These are phyloP conservation scores for Aleurites moluccanus DNA, from an alignment of 441 rosid species.

Conservation along the genomic window DNA sequence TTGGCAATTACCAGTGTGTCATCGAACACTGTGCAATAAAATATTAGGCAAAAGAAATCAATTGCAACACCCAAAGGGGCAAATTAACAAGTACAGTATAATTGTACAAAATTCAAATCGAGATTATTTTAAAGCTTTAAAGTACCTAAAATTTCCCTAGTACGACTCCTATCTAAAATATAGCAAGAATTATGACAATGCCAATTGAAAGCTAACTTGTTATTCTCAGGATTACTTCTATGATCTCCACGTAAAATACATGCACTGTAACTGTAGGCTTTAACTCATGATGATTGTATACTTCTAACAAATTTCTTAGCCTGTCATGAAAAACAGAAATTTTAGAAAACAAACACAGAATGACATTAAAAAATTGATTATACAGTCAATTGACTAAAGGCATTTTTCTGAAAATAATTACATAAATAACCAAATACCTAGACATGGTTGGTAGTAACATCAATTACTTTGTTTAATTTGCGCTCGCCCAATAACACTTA, in stretches of 20 bases:
- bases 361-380: neutral
- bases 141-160: slow-evolving; percentile 23
- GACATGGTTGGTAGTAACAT: neutral
- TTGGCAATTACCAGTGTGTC: too few relatives aligned
- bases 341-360: neutral
- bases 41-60: neutral
- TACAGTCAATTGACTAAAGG: neutral
- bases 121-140: slow-evolving; percentile 20
- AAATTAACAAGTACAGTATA: neutral
- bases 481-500: too few relatives aligned
- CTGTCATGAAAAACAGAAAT: slow-evolving; percentile 39
- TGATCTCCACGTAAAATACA: slow-evolving; percentile 18
- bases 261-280: slow-evolving; percentile 7
- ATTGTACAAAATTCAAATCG: neutral
- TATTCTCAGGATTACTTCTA: slow-evolving; percentile 22
- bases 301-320: slow-evolving; percentile 73
- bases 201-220: slow-evolving; percentile 18
- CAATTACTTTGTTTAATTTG: neutral
- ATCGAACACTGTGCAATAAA: too few relatives aligned
- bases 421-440: neutral
- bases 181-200: slow-evolving; percentile 6
- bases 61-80: too few relatives aligned
- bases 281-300: slow-evolving; percentile 54
- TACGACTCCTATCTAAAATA: too few relatives aligned
- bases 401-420: neutral